These are phyloP conservation scores for Pseudozyma sp. DNA, from an alignment of 1,284 basidiomycete genomes.

Conservation along the genomic window DNA sequence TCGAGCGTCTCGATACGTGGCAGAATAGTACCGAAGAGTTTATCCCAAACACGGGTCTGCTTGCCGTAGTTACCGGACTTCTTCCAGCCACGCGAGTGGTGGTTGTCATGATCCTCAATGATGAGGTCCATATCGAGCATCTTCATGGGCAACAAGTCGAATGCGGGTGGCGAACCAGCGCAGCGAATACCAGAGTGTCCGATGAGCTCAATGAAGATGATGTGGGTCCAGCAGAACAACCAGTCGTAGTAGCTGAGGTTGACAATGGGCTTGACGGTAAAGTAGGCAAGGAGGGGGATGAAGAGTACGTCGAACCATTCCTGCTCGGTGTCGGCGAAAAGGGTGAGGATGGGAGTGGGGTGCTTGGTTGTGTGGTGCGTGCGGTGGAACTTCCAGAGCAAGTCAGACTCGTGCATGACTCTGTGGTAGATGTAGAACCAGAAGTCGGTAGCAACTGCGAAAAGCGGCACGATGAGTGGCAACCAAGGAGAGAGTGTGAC, in stretches of 20 bases:
- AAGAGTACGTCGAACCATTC: slow-evolving; percentile 58
- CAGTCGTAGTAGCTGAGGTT: slow-evolving; percentile 44
- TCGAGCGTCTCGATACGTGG: slow-evolving; percentile 53
- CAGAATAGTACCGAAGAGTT: slow-evolving; percentile 57
- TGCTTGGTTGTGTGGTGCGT: slow-evolving; percentile 60
- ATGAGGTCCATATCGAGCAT: slow-evolving; percentile 54
- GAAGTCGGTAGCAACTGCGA: slow-evolving; percentile 54
- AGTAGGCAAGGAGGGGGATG: slow-evolving; percentile 49
- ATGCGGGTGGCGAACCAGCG: slow-evolving; percentile 44
- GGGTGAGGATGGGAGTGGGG: slow-evolving; percentile 51
- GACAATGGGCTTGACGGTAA: slow-evolving; percentile 26
- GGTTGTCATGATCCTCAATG: slow-evolving; percentile 68
- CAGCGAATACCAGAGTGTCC: slow-evolving; percentile 63
- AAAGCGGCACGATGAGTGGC: slow-evolving; percentile 52
- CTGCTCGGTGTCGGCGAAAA: slow-evolving; percentile 60
- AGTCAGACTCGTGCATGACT: slow-evolving; percentile 58
- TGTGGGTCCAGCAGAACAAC: slow-evolving; percentile 47
- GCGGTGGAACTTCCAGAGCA: slow-evolving; percentile 54
- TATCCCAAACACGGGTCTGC: slow-evolving; percentile 64
- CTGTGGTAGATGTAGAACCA: slow-evolving; percentile 65
- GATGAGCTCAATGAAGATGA: slow-evolving; percentile 54
- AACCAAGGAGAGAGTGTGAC: slow-evolving; percentile 45
- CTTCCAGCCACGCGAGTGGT: slow-evolving; percentile 63
- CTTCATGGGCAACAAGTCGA: slow-evolving; percentile 36
- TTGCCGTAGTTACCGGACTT: slow-evolving; percentile 62